Percentiles rank a stretch among this genome's conserved stretches.
phyloP scores from a whole-genome alignment of 306 rosid genomes.

The Macrotyloma uniflorum region DNA sequence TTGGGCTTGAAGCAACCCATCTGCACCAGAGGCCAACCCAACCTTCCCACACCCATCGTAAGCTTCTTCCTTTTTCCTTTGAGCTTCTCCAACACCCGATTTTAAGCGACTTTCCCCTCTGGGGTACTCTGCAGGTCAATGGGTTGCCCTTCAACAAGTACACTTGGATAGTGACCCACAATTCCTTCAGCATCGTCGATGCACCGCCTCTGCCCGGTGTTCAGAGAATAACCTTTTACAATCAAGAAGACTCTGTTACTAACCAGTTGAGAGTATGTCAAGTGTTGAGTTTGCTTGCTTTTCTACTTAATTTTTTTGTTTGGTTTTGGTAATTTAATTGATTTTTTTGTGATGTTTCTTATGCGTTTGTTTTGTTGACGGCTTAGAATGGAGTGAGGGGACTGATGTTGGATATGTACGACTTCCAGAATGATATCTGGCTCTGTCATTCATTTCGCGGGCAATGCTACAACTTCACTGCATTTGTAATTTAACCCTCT shows the following conservation, averaged over 20 bases:
- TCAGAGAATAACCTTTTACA: slow-evolving; percentile 88
- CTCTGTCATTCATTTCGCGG: slow-evolving; percentile 96
- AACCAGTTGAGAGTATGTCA: slow-evolving; percentile 80
- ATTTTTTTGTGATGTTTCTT: slow-evolving; percentile 20
- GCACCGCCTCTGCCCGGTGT: slow-evolving; percentile 78
- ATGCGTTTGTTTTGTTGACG: slow-evolving; percentile 31
- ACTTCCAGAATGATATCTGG: slow-evolving; percentile 92
- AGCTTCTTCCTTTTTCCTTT: slow-evolving; percentile 23
- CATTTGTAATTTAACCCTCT: slow-evolving; percentile 69
- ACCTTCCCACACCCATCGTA: slow-evolving; percentile 66
- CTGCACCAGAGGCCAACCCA: slow-evolving; percentile 84
- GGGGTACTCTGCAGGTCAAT: slow-evolving; percentile 58
- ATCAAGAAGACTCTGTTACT: slow-evolving; percentile 93
- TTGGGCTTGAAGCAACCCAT: slow-evolving; percentile 70
- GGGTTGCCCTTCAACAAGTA: slow-evolving; percentile 94
- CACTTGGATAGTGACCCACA: slow-evolving; percentile 93
- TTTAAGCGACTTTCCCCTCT: slow-evolving; percentile 22
- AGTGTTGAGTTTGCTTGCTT: slow-evolving; percentile 9
- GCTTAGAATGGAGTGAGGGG: slow-evolving; percentile 98
- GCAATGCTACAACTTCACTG: slow-evolving; percentile 98
- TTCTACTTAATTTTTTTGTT: background rate
- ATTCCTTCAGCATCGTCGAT: slow-evolving; percentile 93
- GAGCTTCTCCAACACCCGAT: background rate
- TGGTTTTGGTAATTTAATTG: background rate
- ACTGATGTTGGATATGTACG: slow-evolving; percentile 98